Conservation (phyloP, 2,329 filamentous ascomycete genomes). For the Sporothrix brasiliensis region DNA sequence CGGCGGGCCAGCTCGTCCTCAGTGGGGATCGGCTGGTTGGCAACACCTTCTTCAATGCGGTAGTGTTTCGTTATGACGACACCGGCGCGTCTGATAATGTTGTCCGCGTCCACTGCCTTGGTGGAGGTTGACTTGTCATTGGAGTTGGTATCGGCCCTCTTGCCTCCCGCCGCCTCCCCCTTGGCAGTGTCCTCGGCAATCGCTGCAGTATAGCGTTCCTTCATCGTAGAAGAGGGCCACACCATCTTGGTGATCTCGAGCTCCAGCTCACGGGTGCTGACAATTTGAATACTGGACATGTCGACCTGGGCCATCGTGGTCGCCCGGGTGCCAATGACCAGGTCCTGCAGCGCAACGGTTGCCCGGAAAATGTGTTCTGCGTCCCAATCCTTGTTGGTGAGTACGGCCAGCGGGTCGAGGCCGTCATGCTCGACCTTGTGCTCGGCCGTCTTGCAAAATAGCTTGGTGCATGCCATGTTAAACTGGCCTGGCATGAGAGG, state of each 20-base stretch:
- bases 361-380: slow-evolving; percentile 50
- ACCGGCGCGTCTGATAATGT: slow-evolving; percentile 50
- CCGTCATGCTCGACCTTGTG: slow-evolving; percentile 39
- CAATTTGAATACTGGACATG: slow-evolving; percentile 46
- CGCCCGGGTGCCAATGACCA: slow-evolving; percentile 40
- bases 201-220: slow-evolving; percentile 50
- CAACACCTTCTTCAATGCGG: slow-evolving; percentile 54
- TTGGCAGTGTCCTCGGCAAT: slow-evolving; percentile 31
- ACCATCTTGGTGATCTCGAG: slow-evolving; percentile 63
- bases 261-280: slow-evolving; percentile 55
- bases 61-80: slow-evolving; percentile 49
- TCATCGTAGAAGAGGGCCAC: slow-evolving; percentile 47
- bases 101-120: slow-evolving; percentile 36
- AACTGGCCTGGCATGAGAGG: slow-evolving; percentile 71
- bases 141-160: not conserved
- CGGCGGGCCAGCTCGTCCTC: slow-evolving; percentile 38
- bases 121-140: not conserved
- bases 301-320: slow-evolving; percentile 40
- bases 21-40: slow-evolving; percentile 45
- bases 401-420: slow-evolving; percentile 37
- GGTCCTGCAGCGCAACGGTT: slow-evolving; percentile 48
- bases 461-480: slow-evolving; percentile 71
- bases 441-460: slow-evolving; percentile 57
- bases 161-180: not conserved
- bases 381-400: slow-evolving; percentile 49